These are phyloP conservation scores for Oxytropis ochrocephala DNA, from an alignment of 306 rosid genomes.

Conservation along the genomic window DNA sequence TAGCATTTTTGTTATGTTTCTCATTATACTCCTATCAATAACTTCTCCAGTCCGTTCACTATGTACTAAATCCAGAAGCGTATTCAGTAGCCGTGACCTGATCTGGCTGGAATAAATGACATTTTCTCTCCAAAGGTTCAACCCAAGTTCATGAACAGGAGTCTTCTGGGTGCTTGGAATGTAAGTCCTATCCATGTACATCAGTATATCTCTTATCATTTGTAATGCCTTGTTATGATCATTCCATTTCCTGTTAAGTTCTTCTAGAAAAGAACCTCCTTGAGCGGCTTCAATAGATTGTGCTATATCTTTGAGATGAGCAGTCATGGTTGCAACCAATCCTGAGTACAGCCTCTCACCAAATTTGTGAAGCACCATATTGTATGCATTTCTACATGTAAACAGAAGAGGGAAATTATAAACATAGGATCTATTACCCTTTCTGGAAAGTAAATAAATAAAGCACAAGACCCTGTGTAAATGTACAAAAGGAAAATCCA, in stretches of 20 bases:
- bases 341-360: slow-evolving; percentile 89
- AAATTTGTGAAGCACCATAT: slow-evolving; percentile 95
- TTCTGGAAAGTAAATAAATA: not conserved
- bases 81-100: slow-evolving; percentile 59
- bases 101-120: slow-evolving; percentile 71
- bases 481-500: not conserved
- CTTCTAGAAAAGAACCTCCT: slow-evolving; percentile 85
- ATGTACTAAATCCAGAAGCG: slow-evolving; percentile 66
- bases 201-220: slow-evolving; percentile 86
- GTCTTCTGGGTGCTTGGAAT: slow-evolving; percentile 77
- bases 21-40: slow-evolving; percentile 77
- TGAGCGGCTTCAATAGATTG: slow-evolving; percentile 78
- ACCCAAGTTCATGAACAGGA: slow-evolving; percentile 90
- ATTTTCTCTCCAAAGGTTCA: slow-evolving; percentile 87
- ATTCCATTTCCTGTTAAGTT: slow-evolving; percentile 81
- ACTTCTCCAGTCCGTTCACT: slow-evolving; percentile 85
- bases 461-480: not conserved
- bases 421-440: not conserved
- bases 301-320: slow-evolving; percentile 74
- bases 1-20: slow-evolving; percentile 79
- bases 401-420: not conserved
- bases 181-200: slow-evolving; percentile 98
- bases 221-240: slow-evolving; percentile 87
- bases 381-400: slow-evolving; percentile 76
- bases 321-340: slow-evolving; percentile 68